These are phyloP conservation scores for Whalleya microplaca DNA, from an alignment of 2,329 filamentous ascomycete genomes.

Conservation along the genomic window DNA sequence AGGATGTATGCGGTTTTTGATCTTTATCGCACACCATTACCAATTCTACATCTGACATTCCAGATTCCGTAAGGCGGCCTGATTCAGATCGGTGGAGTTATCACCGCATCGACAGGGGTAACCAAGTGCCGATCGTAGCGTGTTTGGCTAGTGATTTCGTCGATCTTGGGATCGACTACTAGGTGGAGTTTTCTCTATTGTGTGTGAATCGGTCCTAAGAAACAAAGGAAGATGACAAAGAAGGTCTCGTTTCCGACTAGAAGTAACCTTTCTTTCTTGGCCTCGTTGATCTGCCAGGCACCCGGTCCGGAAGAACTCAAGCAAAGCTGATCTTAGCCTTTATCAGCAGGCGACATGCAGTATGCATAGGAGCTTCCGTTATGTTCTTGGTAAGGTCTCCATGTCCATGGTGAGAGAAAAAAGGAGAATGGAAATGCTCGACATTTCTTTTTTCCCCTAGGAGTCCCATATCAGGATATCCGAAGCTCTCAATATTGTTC, in stretches of 20 bases:
- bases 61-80: constrained; percentile 19
- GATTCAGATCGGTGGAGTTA: constrained; percentile 15
- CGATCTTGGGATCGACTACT: constrained; percentile 2
- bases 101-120: constrained; percentile 22
- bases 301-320: constrained; percentile 26
- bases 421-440: background rate
- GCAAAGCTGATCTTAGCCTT: constrained; percentile 29
- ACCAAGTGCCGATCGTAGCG: constrained; percentile 26
- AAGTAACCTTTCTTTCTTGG: constrained; percentile 17
- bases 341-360: constrained; percentile 20
- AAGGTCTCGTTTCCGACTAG: constrained; percentile 23
- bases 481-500: constrained; percentile 13
- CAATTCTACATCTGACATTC: constrained; percentile 17
- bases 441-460: background rate
- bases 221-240: constrained; percentile 11
- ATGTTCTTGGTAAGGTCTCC: constrained; percentile 23
- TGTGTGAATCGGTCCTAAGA: constrained; percentile 13
- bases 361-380: constrained; percentile 21
- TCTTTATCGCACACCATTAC: constrained; percentile 8
- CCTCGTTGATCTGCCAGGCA: constrained; percentile 25
- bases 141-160: background rate
- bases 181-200: background rate
- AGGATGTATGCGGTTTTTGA: background rate
- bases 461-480: constrained; percentile 20
- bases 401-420: background rate